Evolutionary conservation across 2,329 filamentous ascomycete species (phyloP), one percentile per base, ranked within the genome.

Genomic region (Fusarium sp.): DNA sequence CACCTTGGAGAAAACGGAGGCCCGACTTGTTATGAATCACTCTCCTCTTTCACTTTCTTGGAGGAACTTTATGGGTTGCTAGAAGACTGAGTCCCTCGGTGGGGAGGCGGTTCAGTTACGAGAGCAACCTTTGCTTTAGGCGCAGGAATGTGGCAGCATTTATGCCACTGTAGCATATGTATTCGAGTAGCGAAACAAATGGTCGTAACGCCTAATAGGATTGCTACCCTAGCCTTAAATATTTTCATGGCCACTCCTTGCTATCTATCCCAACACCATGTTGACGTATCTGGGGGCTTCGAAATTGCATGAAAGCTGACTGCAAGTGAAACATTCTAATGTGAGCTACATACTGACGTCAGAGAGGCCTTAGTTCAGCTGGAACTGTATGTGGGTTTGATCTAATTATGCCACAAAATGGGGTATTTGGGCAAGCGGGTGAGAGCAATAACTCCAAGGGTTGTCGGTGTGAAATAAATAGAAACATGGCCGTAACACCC

Each of bases 71-170:
- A 37, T 52, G 41, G 32, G 30, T 41, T 43, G 56, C 55, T 47
- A 39, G 37, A 55, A 33, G 19, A 62, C 58, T 35, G 61, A 61
- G 61, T 61, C 56, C 70, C 69, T 74, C 71, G 72, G 72, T 74
- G 72, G 57, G 73, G 71, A 75, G 73, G 64, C 67, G 61, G 64
- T 64, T 65, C 71, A 50, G 47, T 52, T 47, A 50, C 20, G 30
- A 40, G 64, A 56, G 33, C 50, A 54, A 46, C 44, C 33, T 41
- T 44, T 40, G 26, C 45, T 62, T 56, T 19, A 37, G 50, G 30
- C 39, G 43, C 14, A 51, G 63, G 48, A 56, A 64, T 56, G 39
- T 48, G 37, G 33, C 24, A 40, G 44, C 19, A 44, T 11, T 52
- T 37, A 30, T 41, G 26, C 35, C 44, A 47, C 33, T 22, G 20